Evolutionary conservation across 768 basidiomycete species (phyloP).

Genomic region (Sistotremastrum suecicum): DNA sequence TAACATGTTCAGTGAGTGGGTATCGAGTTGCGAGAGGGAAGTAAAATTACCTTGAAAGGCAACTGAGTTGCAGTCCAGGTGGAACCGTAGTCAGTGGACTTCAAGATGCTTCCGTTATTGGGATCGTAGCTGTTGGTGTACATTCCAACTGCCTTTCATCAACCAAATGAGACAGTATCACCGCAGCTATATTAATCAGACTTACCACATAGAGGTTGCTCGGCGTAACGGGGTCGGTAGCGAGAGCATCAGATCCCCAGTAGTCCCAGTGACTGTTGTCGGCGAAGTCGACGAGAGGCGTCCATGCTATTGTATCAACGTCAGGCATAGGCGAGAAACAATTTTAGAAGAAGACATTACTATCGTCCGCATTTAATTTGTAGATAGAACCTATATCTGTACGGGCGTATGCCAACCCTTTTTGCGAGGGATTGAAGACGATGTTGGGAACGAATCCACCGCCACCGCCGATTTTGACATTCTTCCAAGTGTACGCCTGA

Average conservation of each 20-base stretch:
- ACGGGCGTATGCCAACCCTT: constrained; percentile 50
- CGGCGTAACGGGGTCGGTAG: constrained; percentile 45
- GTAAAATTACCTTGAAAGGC: constrained; percentile 33
- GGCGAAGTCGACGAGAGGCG: constrained; percentile 43
- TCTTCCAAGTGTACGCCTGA: constrained; percentile 46
- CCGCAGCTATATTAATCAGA: too few relatives aligned
- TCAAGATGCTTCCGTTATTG: constrained; percentile 47
- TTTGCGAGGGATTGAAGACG: constrained; percentile 45
- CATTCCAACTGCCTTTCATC: constrained; percentile 6
- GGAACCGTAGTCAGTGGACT: constrained; percentile 42
- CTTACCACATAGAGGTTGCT: constrained; percentile 38
- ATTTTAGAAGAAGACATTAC: too few relatives aligned
- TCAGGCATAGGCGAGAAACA: too few relatives aligned
- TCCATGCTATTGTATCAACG: constrained; percentile 26
- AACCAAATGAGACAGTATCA: neutral
- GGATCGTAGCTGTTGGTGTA: constrained; percentile 41
- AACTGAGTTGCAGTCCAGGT: constrained; percentile 37
- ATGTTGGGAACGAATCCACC: constrained; percentile 42
- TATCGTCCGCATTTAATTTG: constrained; percentile 42
- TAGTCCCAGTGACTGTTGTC: constrained; percentile 38
- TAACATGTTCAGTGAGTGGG: neutral
- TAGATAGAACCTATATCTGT: constrained; percentile 58
- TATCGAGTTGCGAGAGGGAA: neutral
- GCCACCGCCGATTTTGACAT: constrained; percentile 39
- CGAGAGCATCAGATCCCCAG: constrained; percentile 48